A percentile compares a stretch with the other conserved stretches of the same genome.
These are phyloP conservation scores for Leishmania tropica DNA, from an alignment of 208 protist species.

Conservation along the genomic window DNA sequence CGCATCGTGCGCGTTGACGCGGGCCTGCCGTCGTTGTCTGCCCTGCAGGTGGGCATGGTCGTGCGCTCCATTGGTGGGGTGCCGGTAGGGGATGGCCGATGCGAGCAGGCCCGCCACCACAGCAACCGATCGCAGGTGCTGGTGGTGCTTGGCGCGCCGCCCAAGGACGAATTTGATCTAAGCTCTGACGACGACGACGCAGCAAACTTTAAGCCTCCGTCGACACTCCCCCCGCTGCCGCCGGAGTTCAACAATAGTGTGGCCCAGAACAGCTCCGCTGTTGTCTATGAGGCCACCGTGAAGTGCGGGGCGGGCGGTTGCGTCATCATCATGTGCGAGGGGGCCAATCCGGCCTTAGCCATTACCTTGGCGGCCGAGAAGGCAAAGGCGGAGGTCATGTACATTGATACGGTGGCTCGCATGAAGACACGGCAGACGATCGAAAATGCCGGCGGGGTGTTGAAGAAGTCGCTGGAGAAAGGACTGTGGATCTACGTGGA, in stretches of 20 bases:
- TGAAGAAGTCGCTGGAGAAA: constrained; percentile 83
- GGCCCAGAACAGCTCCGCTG: constrained; percentile 50
- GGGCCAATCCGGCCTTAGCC: constrained; percentile 79
- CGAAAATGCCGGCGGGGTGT: constrained; percentile 63
- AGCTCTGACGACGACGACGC: constrained; percentile 73
- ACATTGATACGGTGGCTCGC: constrained; percentile 86
- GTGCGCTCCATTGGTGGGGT: constrained; percentile 81
- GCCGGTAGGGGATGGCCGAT: constrained; percentile 44
- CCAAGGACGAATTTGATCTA: constrained; percentile 85
- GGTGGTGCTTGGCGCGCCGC: constrained; percentile 42
- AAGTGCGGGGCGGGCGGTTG: constrained; percentile 59
- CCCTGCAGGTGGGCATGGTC: constrained; percentile 59
- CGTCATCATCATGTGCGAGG: constrained; percentile 89
- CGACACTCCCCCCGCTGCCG: constrained; percentile 36
- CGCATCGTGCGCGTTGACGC: constrained; percentile 52
- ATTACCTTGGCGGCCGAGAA: constrained; percentile 75
- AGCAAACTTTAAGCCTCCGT: constrained; percentile 53
- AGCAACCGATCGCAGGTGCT: constrained; percentile 54
- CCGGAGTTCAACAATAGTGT: constrained; percentile 45
- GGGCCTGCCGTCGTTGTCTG: constrained; percentile 39
- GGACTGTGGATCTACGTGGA: constrained; percentile 91
- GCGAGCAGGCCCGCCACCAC: constrained; percentile 60
- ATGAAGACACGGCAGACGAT: constrained; percentile 89
- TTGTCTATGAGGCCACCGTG: constrained; percentile 64
- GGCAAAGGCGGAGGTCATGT: constrained; percentile 78